phyloP scores from a whole-genome alignment of 2,329 filamentous ascomycete genomes.

The Escovopsis sp. region DNA sequence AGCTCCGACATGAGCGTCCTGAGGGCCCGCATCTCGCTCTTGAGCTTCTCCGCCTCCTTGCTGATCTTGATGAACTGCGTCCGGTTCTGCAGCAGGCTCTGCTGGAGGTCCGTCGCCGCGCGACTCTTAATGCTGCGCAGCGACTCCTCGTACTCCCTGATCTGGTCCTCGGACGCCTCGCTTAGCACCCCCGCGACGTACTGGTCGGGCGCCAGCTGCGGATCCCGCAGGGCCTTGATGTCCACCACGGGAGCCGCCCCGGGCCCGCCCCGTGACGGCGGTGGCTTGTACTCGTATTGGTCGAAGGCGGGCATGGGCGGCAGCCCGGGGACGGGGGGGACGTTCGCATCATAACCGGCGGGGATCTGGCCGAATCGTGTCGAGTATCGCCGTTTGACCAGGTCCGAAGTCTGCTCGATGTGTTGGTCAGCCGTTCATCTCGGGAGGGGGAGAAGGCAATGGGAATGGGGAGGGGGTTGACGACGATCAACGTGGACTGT shows the following conservation, averaged over 20 bases:
- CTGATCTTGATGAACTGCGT: conserved; percentile 99
- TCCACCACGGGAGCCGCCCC: conserved; percentile 56
- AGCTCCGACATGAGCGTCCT: conserved; percentile 86
- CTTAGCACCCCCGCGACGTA: conserved; percentile 61
- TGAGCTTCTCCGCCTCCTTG: conserved; percentile 96
- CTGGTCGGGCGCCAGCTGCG: conserved; percentile 63
- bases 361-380: conserved; percentile 74
- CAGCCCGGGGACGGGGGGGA: conserved; percentile 52
- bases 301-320: conserved; percentile 41
- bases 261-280: conserved; percentile 36
- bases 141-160: conserved; percentile 63
- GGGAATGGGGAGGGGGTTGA: too few species aligned
- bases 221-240: conserved; percentile 62
- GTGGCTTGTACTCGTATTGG: conserved; percentile 42
- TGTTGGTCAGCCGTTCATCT: background rate
- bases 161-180: conserved; percentile 78
- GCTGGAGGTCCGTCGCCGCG: conserved; percentile 73
- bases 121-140: conserved; percentile 64
- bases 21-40: conserved; percentile 85
- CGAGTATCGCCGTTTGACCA: conserved; percentile 91
- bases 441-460: too few species aligned
- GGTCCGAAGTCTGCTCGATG: conserved; percentile 47
- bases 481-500: too few species aligned
- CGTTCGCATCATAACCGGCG: conserved; percentile 50
- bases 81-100: conserved; percentile 92